Percentiles rank a stretch among this genome's conserved stretches.
Conservation (phyloP, 164 flowering plant genomes). For the Nelumbo lutea region DNA sequence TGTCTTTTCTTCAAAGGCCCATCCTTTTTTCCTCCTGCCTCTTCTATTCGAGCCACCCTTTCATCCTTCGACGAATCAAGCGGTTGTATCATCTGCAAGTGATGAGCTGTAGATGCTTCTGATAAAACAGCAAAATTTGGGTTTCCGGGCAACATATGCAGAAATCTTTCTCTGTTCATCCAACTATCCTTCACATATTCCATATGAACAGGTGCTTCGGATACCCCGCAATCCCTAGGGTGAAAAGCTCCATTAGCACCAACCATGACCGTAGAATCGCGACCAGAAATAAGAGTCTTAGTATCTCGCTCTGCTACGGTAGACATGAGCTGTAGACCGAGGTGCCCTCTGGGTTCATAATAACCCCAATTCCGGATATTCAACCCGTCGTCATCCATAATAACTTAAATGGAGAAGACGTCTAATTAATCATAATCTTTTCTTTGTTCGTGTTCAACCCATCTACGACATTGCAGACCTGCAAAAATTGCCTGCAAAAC, state of each 20-base stretch:
- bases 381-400: constrained; percentile 67
- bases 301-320: constrained; percentile 47
- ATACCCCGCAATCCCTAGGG: constrained; percentile 41
- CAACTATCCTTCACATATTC: constrained; percentile 52
- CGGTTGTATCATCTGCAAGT: constrained; percentile 46
- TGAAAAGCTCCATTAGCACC: constrained; percentile 43
- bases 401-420: not conserved
- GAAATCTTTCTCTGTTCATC: constrained; percentile 50
- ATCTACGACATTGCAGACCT: constrained; percentile 10
- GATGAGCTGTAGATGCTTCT: constrained; percentile 40
- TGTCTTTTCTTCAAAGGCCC: constrained; percentile 42
- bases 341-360: constrained; percentile 63
- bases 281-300: constrained; percentile 45
- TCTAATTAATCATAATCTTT: not conserved
- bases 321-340: constrained; percentile 73
- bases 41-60: constrained; percentile 31
- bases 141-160: constrained; percentile 44
- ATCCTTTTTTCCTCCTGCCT: constrained; percentile 35
- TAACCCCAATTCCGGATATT: constrained; percentile 78
- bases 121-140: constrained; percentile 34
- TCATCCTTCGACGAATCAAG: constrained; percentile 35
- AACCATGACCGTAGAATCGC: constrained; percentile 42
- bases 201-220: constrained; percentile 43
- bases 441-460: constrained; percentile 10
- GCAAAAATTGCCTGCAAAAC: constrained; percentile 5